These are phyloP conservation scores for Arachnopeziza araneosa DNA, from an alignment of 2,329 filamentous ascomycete genomes.

Conservation along the genomic window DNA sequence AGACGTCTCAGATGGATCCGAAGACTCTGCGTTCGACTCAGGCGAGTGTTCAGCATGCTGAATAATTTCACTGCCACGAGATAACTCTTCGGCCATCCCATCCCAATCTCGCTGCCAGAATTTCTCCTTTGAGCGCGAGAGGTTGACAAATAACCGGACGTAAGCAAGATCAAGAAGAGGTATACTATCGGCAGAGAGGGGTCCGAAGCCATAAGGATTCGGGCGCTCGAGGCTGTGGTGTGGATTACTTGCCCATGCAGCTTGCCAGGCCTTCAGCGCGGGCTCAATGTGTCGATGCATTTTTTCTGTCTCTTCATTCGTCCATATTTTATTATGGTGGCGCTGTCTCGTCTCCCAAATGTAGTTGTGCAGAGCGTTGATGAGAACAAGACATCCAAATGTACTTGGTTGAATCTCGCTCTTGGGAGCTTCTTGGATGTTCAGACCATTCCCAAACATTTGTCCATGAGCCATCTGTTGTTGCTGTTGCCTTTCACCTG, in stretches of 20 bases:
- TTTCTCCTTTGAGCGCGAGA: slow-evolving; percentile 86
- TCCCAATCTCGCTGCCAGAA: slow-evolving; percentile 95
- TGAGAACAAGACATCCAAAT: slow-evolving; percentile 85
- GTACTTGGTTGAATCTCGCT: slow-evolving; percentile 76
- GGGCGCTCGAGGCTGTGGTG: slow-evolving; percentile 79
- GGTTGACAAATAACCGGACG: slow-evolving; percentile 84
- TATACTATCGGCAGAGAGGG: slow-evolving; percentile 84
- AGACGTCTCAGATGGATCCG: slow-evolving; percentile 41
- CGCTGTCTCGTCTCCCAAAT: slow-evolving; percentile 96
- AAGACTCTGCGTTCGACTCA: slow-evolving; percentile 34
- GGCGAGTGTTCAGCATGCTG: slow-evolving; percentile 65
- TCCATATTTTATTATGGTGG: slow-evolving; percentile 85
- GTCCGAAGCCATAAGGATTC: slow-evolving; percentile 75
- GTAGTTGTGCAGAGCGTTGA: slow-evolving; percentile 94
- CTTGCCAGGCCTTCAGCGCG: slow-evolving; percentile 88
- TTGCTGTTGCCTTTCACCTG: slow-evolving; percentile 61
- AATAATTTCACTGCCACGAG: slow-evolving; percentile 68
- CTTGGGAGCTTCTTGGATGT: slow-evolving; percentile 45
- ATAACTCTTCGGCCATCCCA: slow-evolving; percentile 81
- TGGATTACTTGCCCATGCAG: slow-evolving; percentile 83
- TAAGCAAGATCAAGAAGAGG: slow-evolving; percentile 89
- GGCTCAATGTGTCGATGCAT: slow-evolving; percentile 96
- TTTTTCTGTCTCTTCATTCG: slow-evolving; percentile 83
- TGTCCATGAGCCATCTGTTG: slow-evolving; percentile 37
- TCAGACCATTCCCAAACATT: slow-evolving; percentile 41